phyloP scores from a whole-genome alignment of 2,329 filamentous ascomycete species.

The Byssochlamys sp. region DNA sequence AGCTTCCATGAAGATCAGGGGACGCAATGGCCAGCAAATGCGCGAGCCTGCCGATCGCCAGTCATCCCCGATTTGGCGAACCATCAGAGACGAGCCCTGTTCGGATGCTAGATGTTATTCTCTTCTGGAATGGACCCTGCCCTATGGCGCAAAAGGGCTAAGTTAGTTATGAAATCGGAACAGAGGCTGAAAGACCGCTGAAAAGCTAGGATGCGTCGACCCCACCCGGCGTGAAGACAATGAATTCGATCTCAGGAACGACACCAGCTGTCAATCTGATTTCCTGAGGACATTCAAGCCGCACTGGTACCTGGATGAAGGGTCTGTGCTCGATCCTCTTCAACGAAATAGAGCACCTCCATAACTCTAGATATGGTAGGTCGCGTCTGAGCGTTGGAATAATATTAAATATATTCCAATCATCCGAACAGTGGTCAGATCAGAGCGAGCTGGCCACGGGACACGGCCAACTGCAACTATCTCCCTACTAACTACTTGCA shows the following conservation, averaged over 20 bases:
- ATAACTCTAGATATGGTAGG: background rate
- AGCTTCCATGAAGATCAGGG: background rate
- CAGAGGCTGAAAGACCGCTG: too few species aligned
- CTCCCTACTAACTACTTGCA: background rate
- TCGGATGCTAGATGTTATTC: background rate
- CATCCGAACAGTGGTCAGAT: background rate
- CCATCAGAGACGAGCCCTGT: background rate
- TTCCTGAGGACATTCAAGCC: background rate
- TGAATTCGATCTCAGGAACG: too few species aligned
- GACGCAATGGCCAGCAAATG: background rate
- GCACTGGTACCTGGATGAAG: background rate
- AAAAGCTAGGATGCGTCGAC: too few species aligned
- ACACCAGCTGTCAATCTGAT: background rate
- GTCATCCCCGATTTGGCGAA: background rate
- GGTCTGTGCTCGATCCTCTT: background rate
- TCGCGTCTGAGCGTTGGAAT: background rate
- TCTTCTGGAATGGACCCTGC: background rate
- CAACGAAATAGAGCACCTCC: background rate
- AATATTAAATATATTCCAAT: background rate
- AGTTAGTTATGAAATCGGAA: background rate
- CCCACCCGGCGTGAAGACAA: too few species aligned
- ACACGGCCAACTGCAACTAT: background rate
- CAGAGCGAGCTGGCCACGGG: background rate
- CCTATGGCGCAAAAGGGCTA: background rate
- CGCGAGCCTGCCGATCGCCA: background rate